phyloP scores from a whole-genome alignment of 140 eudicot species.

The Flaveria floridana region DNA sequence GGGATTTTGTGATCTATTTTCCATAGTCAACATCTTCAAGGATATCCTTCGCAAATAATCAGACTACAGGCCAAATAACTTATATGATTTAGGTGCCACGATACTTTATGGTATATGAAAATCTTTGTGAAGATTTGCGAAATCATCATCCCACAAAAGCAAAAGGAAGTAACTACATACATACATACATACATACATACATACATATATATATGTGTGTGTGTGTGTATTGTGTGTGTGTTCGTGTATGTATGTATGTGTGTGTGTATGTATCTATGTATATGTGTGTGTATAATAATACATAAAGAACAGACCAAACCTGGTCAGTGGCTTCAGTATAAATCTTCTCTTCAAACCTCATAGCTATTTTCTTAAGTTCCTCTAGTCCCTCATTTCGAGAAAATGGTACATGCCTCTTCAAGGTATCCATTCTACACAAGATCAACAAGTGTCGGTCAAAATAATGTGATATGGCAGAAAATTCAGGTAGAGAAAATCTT shows the following conservation, averaged over 20 bases:
- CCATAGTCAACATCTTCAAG: slow-evolving; percentile 75
- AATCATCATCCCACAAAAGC: background rate
- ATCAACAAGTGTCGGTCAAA: slow-evolving; percentile 29
- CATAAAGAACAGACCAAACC: slow-evolving; percentile 43
- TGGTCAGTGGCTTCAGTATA: slow-evolving; percentile 48
- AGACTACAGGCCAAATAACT: slow-evolving; percentile 43
- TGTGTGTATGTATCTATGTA: too few species aligned
- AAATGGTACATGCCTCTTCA: slow-evolving; percentile 42
- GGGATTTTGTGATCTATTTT: slow-evolving; percentile 61
- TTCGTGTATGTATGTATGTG: too few species aligned
- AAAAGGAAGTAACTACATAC: background rate
- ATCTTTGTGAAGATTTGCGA: background rate
- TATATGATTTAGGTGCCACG: slow-evolving; percentile 6
- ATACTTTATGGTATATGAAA: slow-evolving; percentile 22
- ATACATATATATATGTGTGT: background rate
- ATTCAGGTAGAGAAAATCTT: slow-evolving; percentile 31
- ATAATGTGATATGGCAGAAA: background rate
- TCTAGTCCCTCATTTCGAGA: slow-evolving; percentile 44
- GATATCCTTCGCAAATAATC: slow-evolving; percentile 79
- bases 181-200: background rate
- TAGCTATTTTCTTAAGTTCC: slow-evolving; percentile 42
- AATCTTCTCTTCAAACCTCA: slow-evolving; percentile 70
- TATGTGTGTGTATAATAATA: too few species aligned
- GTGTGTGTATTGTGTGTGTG: too few species aligned
- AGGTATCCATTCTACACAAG: slow-evolving; percentile 51